phyloP scores from a whole-genome alignment of 192 early-diverging fungal species.

The Backusella psychrophila region DNA sequence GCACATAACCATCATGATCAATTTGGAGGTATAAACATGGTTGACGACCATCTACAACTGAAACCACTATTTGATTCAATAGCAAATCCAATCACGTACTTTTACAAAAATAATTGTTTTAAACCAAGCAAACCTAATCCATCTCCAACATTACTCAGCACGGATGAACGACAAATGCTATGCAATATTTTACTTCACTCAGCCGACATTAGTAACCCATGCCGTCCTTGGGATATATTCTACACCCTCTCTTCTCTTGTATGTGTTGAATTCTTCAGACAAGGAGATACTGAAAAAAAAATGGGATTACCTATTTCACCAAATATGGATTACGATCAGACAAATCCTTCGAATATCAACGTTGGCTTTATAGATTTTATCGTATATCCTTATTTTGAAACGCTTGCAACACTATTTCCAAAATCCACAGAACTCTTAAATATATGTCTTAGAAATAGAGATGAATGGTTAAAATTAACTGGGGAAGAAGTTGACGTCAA shows the following conservation, averaged over 20 bases:
- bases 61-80: background rate
- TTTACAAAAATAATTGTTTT: background rate
- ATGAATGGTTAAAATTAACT: conserved; percentile 48
- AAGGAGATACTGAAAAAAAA: conserved; percentile 82
- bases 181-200: conserved; percentile 76
- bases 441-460: conserved; percentile 51
- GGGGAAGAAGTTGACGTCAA: background rate
- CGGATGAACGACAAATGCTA: conserved; percentile 56
- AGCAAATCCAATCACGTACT: background rate
- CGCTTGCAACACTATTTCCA: conserved; percentile 72
- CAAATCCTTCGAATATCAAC: conserved; percentile 70
- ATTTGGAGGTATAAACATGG: background rate
- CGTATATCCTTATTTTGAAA: conserved; percentile 81
- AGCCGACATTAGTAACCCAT: conserved; percentile 87
- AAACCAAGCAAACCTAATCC: background rate
- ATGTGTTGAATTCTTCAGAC: conserved; percentile 81
- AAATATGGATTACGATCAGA: conserved; percentile 81
- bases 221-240: conserved; percentile 80
- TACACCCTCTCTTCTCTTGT: conserved; percentile 88
- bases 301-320: conserved; percentile 78
- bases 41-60: background rate
- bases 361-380: conserved; percentile 85
- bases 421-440: conserved; percentile 57
- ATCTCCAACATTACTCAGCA: background rate
- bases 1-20: too few relatives aligned